Base-by-base conservation (phyloP, 1,284 basidiomycete species). In the Clitocybe nebularis region DNA sequence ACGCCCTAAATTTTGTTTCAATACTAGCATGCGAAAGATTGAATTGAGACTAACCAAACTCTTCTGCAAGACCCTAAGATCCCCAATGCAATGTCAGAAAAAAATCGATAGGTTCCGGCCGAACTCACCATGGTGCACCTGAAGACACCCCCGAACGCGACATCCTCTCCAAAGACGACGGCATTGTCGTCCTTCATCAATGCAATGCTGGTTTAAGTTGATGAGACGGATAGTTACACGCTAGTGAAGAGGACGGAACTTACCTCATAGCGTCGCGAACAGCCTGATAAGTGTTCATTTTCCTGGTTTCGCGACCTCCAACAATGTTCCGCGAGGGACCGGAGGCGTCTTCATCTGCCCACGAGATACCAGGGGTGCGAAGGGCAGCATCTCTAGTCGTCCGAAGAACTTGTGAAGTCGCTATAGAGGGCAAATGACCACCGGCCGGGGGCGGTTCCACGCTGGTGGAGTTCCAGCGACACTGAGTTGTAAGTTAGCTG, bases 111-210 rank as follows among this genome's bases (percentile, higher is more conserved):
- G 43, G 47, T 26, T 35, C 17, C n/a, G 36, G 41, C 40, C 21
- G 29, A 38, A 61, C 70, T 45, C 48, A 84, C 84, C 85, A 88
- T 86, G 0, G 85, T 87, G 50, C 86, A 91, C 45, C 93, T 76
- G 60, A 97, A 96, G 3, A 96, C 93, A 4, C 93, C 93, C 11
- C 93, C 93, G 51, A 95, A 95, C 1, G 88, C 86, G 35, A 95
- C 90, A 52, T 95, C 92, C 60, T 81, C 92, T n/a, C 94, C 93
- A 56, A 97, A 96, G 0, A 96, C 82, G 7, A 93, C 82, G 0
- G 93, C 81, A 35, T 72, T 87, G 32, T 93, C 86, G 57, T 97
- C 92, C 53, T 88, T 90, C 30, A 74, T 68, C n/a, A 95, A 63
- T 2, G 86, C 87, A 44, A 85, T 89, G 41, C 90, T 90, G 50